These are phyloP conservation scores for Epichloe baconii DNA, from an alignment of 2,329 filamentous ascomycete species.

Conservation along the genomic window DNA sequence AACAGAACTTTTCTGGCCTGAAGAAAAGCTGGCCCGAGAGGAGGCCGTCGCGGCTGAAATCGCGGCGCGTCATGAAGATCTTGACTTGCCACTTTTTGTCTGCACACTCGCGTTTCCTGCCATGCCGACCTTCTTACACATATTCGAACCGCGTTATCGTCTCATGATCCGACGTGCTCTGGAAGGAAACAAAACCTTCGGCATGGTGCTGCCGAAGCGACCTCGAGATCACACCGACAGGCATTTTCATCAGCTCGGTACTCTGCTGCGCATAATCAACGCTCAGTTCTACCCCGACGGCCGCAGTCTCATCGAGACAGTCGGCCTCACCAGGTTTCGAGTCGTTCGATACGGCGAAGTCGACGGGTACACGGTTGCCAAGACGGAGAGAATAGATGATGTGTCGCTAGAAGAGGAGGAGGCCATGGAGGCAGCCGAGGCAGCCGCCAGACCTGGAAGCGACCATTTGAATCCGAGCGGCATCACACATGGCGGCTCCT, in stretches of 20 bases:
- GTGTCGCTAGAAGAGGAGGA: slow-evolving; percentile 74
- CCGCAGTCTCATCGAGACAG: slow-evolving; percentile 66
- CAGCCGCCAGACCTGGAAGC: slow-evolving; percentile 1
- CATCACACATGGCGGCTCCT: neutral
- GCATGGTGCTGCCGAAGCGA: slow-evolving; percentile 67
- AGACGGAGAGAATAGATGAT: slow-evolving; percentile 66
- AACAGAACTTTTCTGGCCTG: slow-evolving; percentile 55
- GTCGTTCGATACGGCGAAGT: slow-evolving; percentile 49
- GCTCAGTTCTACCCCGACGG: slow-evolving; percentile 66
- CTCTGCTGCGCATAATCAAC: slow-evolving; percentile 62
- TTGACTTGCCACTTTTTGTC: slow-evolving; percentile 62
- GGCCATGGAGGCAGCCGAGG: slow-evolving; percentile 55
- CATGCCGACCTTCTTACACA: slow-evolving; percentile 75
- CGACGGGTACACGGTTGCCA: slow-evolving; percentile 70
- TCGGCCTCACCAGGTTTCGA: slow-evolving; percentile 64
- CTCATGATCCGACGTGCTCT: slow-evolving; percentile 76
- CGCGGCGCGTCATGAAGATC: slow-evolving; percentile 38
- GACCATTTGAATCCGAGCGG: neutral
- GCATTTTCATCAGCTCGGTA: slow-evolving; percentile 61
- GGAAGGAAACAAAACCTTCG: slow-evolving; percentile 60
- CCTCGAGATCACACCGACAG: slow-evolving; percentile 19
- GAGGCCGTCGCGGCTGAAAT: slow-evolving; percentile 45
- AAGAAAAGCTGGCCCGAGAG: slow-evolving; percentile 45
- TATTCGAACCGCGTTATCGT: slow-evolving; percentile 87
- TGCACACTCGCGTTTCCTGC: slow-evolving; percentile 70